These are phyloP conservation scores for Citrus reticulata DNA, from an alignment of 345 rosid genomes.

Conservation along the genomic window DNA sequence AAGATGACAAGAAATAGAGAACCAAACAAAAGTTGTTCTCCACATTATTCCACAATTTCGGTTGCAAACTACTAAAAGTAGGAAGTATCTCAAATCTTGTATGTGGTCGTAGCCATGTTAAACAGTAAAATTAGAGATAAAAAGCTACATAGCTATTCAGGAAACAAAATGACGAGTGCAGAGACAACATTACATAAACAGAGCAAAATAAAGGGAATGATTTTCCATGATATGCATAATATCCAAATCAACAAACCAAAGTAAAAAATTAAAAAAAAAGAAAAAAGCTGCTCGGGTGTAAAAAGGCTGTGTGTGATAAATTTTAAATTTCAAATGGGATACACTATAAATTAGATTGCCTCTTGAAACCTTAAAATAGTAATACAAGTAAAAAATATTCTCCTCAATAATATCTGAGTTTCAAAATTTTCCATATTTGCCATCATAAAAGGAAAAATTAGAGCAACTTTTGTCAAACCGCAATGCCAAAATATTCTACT, in stretches of 20 bases:
- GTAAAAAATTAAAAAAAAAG: not conserved
- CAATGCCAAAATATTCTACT: not conserved
- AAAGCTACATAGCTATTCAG: not conserved
- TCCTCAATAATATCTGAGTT: not conserved
- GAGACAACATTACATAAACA: conserved; percentile 1
- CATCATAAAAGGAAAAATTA: not conserved
- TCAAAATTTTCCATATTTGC: not conserved
- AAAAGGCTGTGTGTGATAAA: not conserved
- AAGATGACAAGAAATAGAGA: not conserved
- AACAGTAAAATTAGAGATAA: conserved; percentile 6
- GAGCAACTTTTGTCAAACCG: not conserved
- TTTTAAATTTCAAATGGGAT: not conserved
- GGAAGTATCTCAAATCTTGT: not conserved
- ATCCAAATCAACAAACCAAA: not conserved
- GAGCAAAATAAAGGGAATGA: not conserved
- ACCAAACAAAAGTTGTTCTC: not conserved
- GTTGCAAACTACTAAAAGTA: not conserved
- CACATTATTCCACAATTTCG: not conserved
- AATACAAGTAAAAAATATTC: not conserved
- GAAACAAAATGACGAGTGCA: not conserved
- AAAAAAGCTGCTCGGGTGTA: not conserved
- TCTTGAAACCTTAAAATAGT: not conserved
- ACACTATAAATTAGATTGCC: not conserved
- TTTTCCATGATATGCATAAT: not conserved
- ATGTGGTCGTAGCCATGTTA: not conserved